These are phyloP conservation scores for Tuber indicum DNA, from an alignment of 495 filamentous ascomycete species.

Conservation along the genomic window DNA sequence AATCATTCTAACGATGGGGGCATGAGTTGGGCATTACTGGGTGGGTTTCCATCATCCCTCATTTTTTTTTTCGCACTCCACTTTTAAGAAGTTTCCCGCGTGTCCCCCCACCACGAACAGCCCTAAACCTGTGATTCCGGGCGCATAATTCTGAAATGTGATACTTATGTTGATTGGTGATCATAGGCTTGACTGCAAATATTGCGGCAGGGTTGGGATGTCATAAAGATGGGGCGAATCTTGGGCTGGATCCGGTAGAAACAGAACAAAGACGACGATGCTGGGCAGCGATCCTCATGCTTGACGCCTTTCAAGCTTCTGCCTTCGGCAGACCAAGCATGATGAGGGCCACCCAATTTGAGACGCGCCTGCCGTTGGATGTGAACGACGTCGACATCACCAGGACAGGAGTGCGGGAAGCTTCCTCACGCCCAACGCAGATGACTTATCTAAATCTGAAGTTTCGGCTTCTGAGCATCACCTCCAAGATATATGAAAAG, in stretches of 20 bases:
- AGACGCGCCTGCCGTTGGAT: conserved; percentile 45
- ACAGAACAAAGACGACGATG: conserved; percentile 47
- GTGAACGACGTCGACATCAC: conserved; percentile 47
- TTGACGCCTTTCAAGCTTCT: conserved; percentile 46
- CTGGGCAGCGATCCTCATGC: conserved; percentile 47
- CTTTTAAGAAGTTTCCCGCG: neutral
- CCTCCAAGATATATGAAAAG: conserved; percentile 11
- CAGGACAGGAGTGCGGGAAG: conserved; percentile 38
- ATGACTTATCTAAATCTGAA: conserved; percentile 48
- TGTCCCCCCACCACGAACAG: neutral
- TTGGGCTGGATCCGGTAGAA: conserved; percentile 45
- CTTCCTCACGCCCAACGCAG: conserved; percentile 44
- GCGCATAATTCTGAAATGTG: neutral
- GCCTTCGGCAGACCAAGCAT: conserved; percentile 5
- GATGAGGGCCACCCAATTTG: conserved; percentile 25
- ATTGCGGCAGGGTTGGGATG: conserved; percentile 42
- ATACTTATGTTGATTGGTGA: neutral
- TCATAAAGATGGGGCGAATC: conserved; percentile 45
- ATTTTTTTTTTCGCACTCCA: neutral
- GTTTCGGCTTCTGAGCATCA: conserved; percentile 45
- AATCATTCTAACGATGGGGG: conserved; percentile 4
- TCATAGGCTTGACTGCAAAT: conserved; percentile 5
- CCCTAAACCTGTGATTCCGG: neutral
- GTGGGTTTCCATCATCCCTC: neutral
- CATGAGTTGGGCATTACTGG: neutral